Evolutionary conservation across 2,329 filamentous ascomycete genomes (phyloP).

Genomic region (Pseudocercospora fuligena): DNA sequence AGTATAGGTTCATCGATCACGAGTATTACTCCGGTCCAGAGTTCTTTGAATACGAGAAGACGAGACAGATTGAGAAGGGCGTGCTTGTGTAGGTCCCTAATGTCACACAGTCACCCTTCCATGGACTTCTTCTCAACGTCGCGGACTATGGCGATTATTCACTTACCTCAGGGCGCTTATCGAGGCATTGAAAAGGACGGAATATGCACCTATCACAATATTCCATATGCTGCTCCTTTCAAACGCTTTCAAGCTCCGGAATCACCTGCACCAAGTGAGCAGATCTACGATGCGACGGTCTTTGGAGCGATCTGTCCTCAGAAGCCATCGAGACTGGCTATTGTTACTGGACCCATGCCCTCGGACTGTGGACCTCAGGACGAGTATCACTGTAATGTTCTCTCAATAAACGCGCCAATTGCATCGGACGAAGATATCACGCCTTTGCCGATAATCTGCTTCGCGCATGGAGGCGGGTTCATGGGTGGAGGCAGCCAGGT

Average conservation of each 20-base stretch:
- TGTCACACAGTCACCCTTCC: background rate
- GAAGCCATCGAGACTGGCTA: constrained; percentile 1
- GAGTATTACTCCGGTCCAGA: no score
- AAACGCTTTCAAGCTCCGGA: background rate
- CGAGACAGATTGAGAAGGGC: no score
- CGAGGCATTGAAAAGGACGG: background rate
- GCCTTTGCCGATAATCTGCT: background rate
- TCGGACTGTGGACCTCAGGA: background rate
- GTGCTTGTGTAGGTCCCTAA: background rate
- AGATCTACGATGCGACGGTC: background rate
- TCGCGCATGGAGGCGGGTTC: constrained; percentile 1
- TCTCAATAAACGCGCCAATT: background rate
- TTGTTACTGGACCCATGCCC: constrained; percentile 6
- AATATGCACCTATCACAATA: background rate
- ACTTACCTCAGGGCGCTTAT: constrained; percentile 1
- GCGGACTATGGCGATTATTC: background rate
- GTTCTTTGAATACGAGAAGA: no score
- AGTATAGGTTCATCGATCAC: no score
- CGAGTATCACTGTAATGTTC: background rate
- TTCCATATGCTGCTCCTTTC: constrained; percentile 3
- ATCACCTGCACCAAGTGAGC: background rate
- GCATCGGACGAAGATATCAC: background rate
- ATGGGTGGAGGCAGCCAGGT: constrained; percentile 3
- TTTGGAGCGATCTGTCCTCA: background rate
- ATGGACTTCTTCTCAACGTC: background rate